Base-by-base conservation (phyloP, 306 rosid genomes). In the Dryas octopetala region DNA sequence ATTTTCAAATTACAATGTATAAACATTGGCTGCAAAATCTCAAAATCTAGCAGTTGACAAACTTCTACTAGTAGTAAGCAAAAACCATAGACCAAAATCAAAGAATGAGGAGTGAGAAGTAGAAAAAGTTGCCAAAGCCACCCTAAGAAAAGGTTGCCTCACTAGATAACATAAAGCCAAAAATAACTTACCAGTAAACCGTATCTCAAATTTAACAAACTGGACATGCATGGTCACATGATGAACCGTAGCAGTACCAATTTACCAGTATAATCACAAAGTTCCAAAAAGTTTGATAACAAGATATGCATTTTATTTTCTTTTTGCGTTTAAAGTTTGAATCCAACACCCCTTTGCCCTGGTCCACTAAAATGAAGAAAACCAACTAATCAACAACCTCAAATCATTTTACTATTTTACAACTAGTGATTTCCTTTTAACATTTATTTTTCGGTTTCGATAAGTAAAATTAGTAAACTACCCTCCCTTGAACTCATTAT, bases 1-100 rank as follows among this genome's bases (percentile, higher is more conserved):
- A 69, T 40, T 50, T 76, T 58, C 75, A 76, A 17, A 41, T 57
- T 66, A 26, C 47, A 61, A 46, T 9, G 63, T 38, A 62, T 49
- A 68, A 50, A 28, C 52, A 13, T 52, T 52, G 28, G 46, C 74
- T 11, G 6, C 17, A 41, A 45, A 16, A 13, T 23, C 19, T 43
- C 52, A 44, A 71, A 44, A 54, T 7, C 64, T 17, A 38, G 50
- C 11, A 10, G n/a, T 41, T 4, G 40, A 38, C 7, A 52, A 70
- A 6, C 49, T n/a, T 9, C 62, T 53, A 38, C 13, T 40, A 53
- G 62, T 5, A 40, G 38, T 40, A 38, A 52, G 50, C 11, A 10
- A 40, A 5, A 28, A 5, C 6, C 41, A 13, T 13, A 4, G 64
- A 59, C 64, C 28, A 59, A 26, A 8, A 59, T 26, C 16, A 26